A percentile compares a stretch with the other conserved stretches of the same genome.
Conservation (phyloP, 2,329 filamentous ascomycete genomes). For the Colletotrichum sp. region DNA sequence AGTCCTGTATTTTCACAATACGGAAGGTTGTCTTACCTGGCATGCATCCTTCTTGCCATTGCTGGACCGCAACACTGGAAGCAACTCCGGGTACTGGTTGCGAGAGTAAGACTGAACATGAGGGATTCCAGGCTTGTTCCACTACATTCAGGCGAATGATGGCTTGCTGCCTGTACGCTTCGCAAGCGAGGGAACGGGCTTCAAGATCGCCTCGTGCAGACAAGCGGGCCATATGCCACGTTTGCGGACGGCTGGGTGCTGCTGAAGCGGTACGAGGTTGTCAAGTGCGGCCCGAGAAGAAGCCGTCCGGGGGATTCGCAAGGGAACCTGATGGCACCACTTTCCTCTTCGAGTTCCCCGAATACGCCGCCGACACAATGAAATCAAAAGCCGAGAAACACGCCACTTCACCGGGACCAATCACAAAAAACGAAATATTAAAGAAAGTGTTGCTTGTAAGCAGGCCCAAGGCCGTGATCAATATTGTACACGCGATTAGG, state of each 20-base stretch:
- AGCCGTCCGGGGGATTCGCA: background rate
- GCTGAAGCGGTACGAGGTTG: background rate
- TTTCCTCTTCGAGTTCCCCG: background rate
- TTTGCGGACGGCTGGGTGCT: background rate
- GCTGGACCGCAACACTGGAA: background rate
- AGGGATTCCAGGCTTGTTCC: background rate
- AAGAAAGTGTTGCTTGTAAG: background rate
- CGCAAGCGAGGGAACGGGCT: background rate
- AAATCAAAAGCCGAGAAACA: background rate
- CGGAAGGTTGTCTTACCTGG: background rate
- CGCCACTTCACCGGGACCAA: background rate
- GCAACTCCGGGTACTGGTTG: background rate
- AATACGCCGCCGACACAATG: background rate
- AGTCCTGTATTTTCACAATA: background rate
- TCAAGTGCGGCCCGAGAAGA: background rate
- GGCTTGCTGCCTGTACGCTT: background rate
- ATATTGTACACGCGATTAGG: background rate
- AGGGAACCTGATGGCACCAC: background rate
- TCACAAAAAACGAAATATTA: background rate
- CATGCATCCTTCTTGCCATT: background rate
- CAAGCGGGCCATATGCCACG: background rate
- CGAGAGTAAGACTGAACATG: background rate
- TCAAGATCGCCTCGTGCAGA: background rate
- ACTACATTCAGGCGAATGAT: background rate
- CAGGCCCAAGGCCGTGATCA: background rate